These are phyloP conservation scores for Quercus berberidifolia DNA, from an alignment of 306 rosid species.

Conservation along the genomic window DNA sequence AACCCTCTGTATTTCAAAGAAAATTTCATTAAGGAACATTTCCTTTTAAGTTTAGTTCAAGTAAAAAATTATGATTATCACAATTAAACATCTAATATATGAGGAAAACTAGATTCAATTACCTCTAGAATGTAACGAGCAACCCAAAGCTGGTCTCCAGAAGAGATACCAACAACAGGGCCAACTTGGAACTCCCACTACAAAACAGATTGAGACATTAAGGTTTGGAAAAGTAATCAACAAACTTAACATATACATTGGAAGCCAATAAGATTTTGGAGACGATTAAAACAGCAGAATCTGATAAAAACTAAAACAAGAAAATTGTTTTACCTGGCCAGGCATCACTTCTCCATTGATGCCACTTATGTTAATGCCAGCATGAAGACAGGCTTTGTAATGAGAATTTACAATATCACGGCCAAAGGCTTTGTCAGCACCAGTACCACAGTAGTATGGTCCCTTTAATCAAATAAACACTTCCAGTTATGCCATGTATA, in stretches of 20 bases:
- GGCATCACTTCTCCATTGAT: constrained; percentile 80
- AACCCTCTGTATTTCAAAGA: constrained; percentile 37
- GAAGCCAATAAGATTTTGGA: not conserved
- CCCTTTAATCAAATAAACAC: constrained; percentile 27
- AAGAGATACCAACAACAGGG: constrained; percentile 49
- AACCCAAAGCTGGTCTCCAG: constrained; percentile 59
- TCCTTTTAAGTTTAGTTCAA: not conserved
- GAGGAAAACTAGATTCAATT: not conserved
- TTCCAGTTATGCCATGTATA: not conserved
- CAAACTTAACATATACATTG: not conserved
- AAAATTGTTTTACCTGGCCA: constrained; percentile 47
- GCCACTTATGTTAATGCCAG: constrained; percentile 65
- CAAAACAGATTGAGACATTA: not conserved
- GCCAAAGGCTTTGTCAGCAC: constrained; percentile 73
- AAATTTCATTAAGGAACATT: not conserved
- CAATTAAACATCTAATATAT: not conserved
- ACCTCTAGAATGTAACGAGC: constrained; percentile 62
- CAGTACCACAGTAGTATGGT: constrained; percentile 64
- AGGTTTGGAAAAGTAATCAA: not conserved
- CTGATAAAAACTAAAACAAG: not conserved
- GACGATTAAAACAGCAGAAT: not conserved
- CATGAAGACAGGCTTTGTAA: constrained; percentile 68
- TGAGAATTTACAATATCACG: constrained; percentile 68
- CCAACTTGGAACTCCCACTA: constrained; percentile 72
- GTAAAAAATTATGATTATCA: constrained; percentile 2